Evolutionary conservation across 164 flowering plant genomes (phyloP).

Genomic region (Taxillus chinensis): DNA sequence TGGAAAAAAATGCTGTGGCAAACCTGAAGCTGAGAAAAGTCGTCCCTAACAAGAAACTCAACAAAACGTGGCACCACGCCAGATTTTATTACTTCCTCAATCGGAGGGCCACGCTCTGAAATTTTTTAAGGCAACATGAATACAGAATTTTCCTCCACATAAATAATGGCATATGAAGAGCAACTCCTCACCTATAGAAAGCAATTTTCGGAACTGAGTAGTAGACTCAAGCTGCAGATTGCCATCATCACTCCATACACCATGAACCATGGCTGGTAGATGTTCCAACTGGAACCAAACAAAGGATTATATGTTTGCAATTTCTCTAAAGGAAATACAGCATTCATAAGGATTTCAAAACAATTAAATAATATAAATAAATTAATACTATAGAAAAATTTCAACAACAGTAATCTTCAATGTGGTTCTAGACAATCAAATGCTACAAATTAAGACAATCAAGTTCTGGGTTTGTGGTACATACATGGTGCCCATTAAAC

Average conservation of each 20-base stretch:
- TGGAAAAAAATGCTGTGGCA: background rate
- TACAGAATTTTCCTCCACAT: background rate
- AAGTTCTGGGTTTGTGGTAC: too few species aligned
- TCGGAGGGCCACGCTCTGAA: conserved; percentile 40
- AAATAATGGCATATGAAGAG: background rate
- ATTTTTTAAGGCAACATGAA: background rate
- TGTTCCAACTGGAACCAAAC: conserved; percentile 27
- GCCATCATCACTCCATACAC: conserved; percentile 33
- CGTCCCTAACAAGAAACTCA: conserved; percentile 44
- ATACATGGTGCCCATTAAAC: too few species aligned
- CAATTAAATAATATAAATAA: too few species aligned
- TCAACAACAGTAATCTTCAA: too few species aligned
- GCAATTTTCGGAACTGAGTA: conserved; percentile 40
- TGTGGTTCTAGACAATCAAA: too few species aligned
- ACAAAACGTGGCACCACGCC: conserved; percentile 52
- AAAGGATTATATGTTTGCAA: background rate
- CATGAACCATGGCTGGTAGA: conserved; percentile 44
- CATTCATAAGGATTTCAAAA: too few species aligned
- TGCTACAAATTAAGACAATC: too few species aligned
- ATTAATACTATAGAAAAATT: too few species aligned
- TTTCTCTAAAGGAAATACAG: too few species aligned
- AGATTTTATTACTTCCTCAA: conserved; percentile 44
- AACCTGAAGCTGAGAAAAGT: conserved; percentile 51
- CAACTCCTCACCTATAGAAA: conserved; percentile 33
- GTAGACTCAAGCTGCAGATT: conserved; percentile 39